Evolutionary conservation across 805 yeast genomes (phyloP), one percentile per base, ranked within the genome.

Genomic region (Wickerhamomyces subpelliculosus): DNA sequence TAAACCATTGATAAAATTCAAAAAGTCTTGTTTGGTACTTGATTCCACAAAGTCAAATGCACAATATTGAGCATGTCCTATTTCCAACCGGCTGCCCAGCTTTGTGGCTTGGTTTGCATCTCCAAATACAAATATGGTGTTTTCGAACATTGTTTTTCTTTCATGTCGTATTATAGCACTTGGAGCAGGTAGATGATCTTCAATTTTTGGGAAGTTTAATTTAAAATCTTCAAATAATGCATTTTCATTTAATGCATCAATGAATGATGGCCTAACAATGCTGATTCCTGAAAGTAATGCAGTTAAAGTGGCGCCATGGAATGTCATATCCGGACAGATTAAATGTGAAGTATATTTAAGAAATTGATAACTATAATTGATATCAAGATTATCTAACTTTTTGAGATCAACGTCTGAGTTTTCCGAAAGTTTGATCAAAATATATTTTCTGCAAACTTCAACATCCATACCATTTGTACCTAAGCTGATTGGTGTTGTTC

Each of bases 221-320:
- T 49, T 48, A 41, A 51, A 57, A 28, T 55, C 42, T 21, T 18
- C 9, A 4, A 29, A 6, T 4, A 8, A 4, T 8, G 12, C 32
- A 5, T 19, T 33, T 1, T 26, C 39, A 2, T 35, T 26, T 1
- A 63, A 28, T 0, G 50, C 51, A 3, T 49, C 39, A 1, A 49
- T 38, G 37, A 43, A 63, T 2, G 44, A 53, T 8, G 38, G 35
- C 11, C 42, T 45, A 3, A 58, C 57, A 2, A 67, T 44, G 1
- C 67, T 64, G 0, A 63, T 45, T 9, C 45, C 49, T 8, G 41
- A 36, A 14, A 58, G 46, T 38, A 65, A 38, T 0, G 70, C 69
- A 14, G 18, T 19, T 19, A 29, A 18, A 5, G 23, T 19, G 14
- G 32, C 18, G 10, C 22, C 8, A 8, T 13, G 8, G 8, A 19